Conservation (phyloP, 78 protist species). For the Dictyostelium discoideum region dicty_2.7 NC_007091.3:979001-979500, state of each 20-base stretch:
- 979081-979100: neutral
- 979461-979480: neutral
- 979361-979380: neutral
- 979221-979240: constrained; percentile 35
- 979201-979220: constrained; percentile 67
- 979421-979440: neutral
- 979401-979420: neutral
- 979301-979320: constrained; percentile 66
- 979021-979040: constrained; percentile 73
- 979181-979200: constrained; percentile 39
- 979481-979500: neutral
- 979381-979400: neutral
- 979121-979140: constrained; percentile 62
- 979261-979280: constrained; percentile 11
- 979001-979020: constrained; percentile 19
- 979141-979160: constrained; percentile 55
- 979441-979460: neutral
- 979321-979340: constrained; percentile 69
- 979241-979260: constrained; percentile 41
- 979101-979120: constrained; percentile 53
- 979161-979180: constrained; percentile 17
- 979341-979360: constrained; percentile 44
- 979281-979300: constrained; percentile 45
- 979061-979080: neutral
- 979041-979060: constrained; percentile 39